Conservation (phyloP, 2,329 filamentous ascomycete species). For the Trichoderma hamatum region DNA sequence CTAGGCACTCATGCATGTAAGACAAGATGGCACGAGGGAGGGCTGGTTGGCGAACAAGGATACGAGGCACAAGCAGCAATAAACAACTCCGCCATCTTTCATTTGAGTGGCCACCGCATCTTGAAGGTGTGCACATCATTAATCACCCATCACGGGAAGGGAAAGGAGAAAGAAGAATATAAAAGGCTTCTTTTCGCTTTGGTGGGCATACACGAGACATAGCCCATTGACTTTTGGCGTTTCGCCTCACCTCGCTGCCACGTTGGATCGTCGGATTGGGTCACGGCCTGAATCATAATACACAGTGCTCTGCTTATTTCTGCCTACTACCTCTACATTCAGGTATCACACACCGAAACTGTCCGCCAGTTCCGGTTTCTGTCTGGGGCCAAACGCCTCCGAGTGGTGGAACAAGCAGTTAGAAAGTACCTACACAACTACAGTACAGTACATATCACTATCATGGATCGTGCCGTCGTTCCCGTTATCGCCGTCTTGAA, state of each 20-base stretch:
- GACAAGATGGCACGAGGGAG: neutral
- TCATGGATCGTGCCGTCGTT: neutral
- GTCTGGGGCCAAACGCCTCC: neutral
- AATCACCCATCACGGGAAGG: neutral
- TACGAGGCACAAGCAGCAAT: neutral
- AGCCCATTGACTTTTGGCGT: neutral
- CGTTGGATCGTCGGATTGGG: neutral
- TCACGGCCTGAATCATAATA: neutral
- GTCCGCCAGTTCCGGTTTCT: neutral
- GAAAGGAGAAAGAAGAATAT: neutral
- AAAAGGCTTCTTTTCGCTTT: neutral
- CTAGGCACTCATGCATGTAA: constrained; percentile 23
- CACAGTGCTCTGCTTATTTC: neutral
- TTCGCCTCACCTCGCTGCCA: neutral
- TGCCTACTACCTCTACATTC: neutral
- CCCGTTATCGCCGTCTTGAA: neutral
- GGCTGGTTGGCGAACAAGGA: neutral
- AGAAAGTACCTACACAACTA: no score
- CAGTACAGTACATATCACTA: no score
- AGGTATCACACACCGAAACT: neutral
- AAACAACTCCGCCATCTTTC: neutral
- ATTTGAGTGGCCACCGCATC: neutral
- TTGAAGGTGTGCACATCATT: neutral
- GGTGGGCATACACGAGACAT: neutral
- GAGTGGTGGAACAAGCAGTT: neutral